Percentiles rank a stretch among this genome's conserved stretches.
Conservation (phyloP, 768 basidiomycete species). For the Russula sp. region DNA sequence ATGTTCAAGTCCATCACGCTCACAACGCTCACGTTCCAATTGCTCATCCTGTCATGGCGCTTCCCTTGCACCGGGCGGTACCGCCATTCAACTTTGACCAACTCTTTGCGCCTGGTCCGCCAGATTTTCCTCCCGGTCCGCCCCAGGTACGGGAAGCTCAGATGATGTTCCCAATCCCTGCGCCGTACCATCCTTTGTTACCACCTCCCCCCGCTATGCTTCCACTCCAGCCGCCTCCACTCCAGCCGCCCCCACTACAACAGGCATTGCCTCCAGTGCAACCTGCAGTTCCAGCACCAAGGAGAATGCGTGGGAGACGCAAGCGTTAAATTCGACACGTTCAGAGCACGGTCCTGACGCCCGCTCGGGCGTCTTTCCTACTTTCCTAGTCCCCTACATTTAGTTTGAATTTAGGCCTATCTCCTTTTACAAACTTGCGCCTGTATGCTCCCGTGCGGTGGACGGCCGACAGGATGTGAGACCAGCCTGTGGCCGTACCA, state of each 20-base stretch:
- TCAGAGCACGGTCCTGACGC: not conserved
- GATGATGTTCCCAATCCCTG: constrained; percentile 1
- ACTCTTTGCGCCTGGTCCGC: constrained; percentile 1
- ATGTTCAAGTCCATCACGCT: constrained; percentile 19
- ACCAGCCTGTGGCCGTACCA: not conserved
- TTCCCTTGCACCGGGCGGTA: not conserved
- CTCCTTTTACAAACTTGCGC: not conserved
- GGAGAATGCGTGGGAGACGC: constrained; percentile 7
- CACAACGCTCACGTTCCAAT: constrained; percentile 13
- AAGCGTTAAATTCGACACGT: not conserved
- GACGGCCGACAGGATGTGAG: not conserved
- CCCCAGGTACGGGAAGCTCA: not conserved
- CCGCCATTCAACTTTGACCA: not conserved
- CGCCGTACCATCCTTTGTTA: not conserved
- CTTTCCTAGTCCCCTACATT: not conserved
- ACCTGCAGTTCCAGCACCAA: not conserved
- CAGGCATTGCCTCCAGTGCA: not conserved
- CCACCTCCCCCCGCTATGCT: not conserved
- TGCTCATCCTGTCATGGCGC: constrained; percentile 14
- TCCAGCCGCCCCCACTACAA: not conserved
- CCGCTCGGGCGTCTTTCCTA: not conserved
- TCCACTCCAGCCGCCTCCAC: not conserved
- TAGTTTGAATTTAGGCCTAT: not conserved
- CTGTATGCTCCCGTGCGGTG: not conserved
- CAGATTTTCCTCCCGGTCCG: not conserved